Percentiles rank a stretch among this genome's conserved stretches.
Conservation (phyloP, 2,329 filamentous ascomycete genomes). For the Ramularia endophylla region DNA sequence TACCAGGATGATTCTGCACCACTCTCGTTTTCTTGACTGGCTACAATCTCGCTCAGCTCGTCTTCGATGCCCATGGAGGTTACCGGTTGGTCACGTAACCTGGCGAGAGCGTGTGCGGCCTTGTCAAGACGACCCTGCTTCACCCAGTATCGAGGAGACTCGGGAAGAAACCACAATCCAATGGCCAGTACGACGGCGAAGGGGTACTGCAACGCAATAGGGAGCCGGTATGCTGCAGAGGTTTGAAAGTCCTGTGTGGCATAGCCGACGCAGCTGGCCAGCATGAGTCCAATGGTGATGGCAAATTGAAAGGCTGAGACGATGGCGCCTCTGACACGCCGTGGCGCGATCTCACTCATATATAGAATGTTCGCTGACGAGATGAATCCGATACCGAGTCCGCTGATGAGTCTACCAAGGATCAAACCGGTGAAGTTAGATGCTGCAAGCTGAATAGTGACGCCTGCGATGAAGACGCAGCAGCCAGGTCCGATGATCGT, state of each 20-base stretch:
- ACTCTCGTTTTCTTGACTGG: conserved; percentile 79
- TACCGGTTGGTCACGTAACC: conserved; percentile 66
- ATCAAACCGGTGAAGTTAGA: conserved; percentile 58
- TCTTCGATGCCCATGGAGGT: conserved; percentile 69
- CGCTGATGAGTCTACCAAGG: conserved; percentile 67
- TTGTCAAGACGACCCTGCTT: conserved; percentile 65
- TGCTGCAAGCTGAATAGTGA: conserved; percentile 55
- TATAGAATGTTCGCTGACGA: conserved; percentile 54
- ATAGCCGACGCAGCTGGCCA: conserved; percentile 71
- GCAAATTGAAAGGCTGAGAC: conserved; percentile 79
- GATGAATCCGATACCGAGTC: conserved; percentile 66
- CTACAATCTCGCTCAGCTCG: conserved; percentile 79
- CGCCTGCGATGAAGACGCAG: conserved; percentile 54
- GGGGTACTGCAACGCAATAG: conserved; percentile 71
- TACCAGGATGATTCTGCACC: conserved; percentile 50
- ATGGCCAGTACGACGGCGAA: conserved; percentile 70
- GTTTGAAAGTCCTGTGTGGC: conserved; percentile 57
- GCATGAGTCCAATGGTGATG: conserved; percentile 71
- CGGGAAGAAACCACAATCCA: conserved; percentile 71
- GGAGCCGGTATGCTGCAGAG: conserved; percentile 70
- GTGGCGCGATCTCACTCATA: conserved; percentile 41
- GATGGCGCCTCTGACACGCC: conserved; percentile 70
- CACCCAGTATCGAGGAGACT: conserved; percentile 80
- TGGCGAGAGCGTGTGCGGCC: conserved; percentile 59
- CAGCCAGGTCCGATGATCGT: conserved; percentile 55